These are phyloP conservation scores for Glebionis coronaria DNA, from an alignment of 129 eudicot genomes.

Conservation along the genomic window DNA sequence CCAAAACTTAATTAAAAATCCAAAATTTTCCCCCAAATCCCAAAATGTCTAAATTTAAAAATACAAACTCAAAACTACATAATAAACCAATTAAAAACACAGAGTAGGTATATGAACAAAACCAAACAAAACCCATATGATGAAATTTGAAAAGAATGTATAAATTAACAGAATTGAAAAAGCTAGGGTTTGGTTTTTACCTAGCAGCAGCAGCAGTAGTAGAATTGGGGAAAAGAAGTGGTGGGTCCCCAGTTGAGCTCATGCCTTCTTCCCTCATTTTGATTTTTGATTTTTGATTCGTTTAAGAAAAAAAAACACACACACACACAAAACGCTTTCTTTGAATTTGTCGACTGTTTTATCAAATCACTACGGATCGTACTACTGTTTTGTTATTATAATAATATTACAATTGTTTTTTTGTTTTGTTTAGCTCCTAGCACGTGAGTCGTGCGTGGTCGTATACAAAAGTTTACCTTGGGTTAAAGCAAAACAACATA, in stretches of 20 bases:
- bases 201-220: slow-evolving; percentile 86
- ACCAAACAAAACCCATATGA: neutral
- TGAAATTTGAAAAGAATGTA: neutral
- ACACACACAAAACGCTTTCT: no score
- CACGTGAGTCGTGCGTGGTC: slow-evolving; percentile 38
- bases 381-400: neutral
- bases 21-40: no score
- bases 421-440: slow-evolving; percentile 11
- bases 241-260: slow-evolving; percentile 83
- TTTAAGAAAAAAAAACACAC: slow-evolving; percentile 7
- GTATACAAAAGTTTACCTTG: no score
- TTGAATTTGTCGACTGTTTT: slow-evolving; percentile 23
- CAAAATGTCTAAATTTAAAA: neutral
- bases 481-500: no score
- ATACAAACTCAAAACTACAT: neutral
- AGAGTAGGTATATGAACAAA: slow-evolving; percentile 8
- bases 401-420: neutral
- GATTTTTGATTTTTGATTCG: neutral
- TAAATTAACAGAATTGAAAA: neutral
- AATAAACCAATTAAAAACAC: slow-evolving; percentile 9
- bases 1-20: neutral
- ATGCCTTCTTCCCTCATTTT: slow-evolving; percentile 83
- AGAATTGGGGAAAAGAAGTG: slow-evolving; percentile 51
- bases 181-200: slow-evolving; percentile 33
- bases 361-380: slow-evolving; percentile 9